Percentiles rank a stretch among this genome's conserved stretches.
phyloP scores from a whole-genome alignment of 805 yeast genomes.

The Clavispora fructus region DNA sequence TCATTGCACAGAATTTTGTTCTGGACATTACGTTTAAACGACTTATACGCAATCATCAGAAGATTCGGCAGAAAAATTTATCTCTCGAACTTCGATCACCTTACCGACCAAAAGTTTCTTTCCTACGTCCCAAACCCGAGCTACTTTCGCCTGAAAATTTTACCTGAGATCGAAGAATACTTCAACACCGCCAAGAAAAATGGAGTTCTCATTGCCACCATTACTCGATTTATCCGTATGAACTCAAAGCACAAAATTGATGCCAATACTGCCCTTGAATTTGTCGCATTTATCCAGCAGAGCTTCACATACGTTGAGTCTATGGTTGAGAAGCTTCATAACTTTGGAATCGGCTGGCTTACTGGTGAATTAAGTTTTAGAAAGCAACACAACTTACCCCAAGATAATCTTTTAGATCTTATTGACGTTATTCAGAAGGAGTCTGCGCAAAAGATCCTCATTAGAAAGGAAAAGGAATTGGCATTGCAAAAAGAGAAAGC shows the following conservation, averaged over 20 bases:
- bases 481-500: conserved; percentile 1
- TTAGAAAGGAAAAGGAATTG: neutral
- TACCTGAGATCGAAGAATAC: conserved; percentile 28
- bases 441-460: neutral
- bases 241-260: conserved; percentile 30
- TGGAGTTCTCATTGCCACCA: conserved; percentile 43
- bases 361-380: conserved; percentile 38
- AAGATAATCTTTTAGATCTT: conserved; percentile 16
- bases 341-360: conserved; percentile 40
- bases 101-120: conserved; percentile 39
- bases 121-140: conserved; percentile 19
- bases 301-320: conserved; percentile 27
- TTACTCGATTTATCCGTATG: conserved; percentile 42
- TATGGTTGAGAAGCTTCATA: conserved; percentile 26
- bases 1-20: conserved; percentile 46
- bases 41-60: conserved; percentile 43
- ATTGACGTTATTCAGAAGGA: conserved; percentile 8
- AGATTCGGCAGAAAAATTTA: conserved; percentile 44
- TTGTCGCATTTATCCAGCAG: conserved; percentile 38
- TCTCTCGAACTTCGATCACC: conserved; percentile 37
- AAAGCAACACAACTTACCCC: conserved; percentile 28
- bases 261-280: conserved; percentile 33
- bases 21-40: conserved; percentile 43
- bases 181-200: conserved; percentile 45
- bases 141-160: conserved; percentile 13